These are phyloP conservation scores for Tulasnella sp. DNA, from an alignment of 768 basidiomycete species.

Conservation along the genomic window DNA sequence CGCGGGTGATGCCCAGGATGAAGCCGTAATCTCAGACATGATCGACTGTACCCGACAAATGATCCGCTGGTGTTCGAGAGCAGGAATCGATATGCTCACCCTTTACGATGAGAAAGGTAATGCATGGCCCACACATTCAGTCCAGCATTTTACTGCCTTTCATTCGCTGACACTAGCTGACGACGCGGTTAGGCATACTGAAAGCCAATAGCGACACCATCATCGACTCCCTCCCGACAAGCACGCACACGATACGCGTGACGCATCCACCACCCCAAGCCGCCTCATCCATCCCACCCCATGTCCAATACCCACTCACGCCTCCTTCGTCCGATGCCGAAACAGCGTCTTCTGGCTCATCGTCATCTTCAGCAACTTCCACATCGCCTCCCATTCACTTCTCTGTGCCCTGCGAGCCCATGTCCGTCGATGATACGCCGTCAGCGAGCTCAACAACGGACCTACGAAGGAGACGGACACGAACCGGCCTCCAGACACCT, in stretches of 20 bases:
- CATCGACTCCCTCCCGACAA: background rate
- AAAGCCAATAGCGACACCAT: background rate
- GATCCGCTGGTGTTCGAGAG: conserved; percentile 47
- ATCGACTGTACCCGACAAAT: conserved; percentile 45
- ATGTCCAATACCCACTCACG: conserved; percentile 58
- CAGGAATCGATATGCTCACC: conserved; percentile 52
- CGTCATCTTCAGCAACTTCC: conserved; percentile 36
- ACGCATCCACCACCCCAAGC: background rate
- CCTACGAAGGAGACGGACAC: background rate
- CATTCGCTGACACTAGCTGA: too few species aligned
- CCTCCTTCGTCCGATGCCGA: conserved; percentile 69
- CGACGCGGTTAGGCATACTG: background rate
- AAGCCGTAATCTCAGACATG: conserved; percentile 23
- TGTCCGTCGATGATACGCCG: background rate
- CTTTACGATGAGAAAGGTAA: conserved; percentile 64
- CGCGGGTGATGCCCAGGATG: background rate
- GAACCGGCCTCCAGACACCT: conserved; percentile 28
- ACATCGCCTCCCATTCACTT: conserved; percentile 19
- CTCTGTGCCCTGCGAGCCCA: background rate
- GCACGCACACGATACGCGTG: background rate
- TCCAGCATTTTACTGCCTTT: background rate
- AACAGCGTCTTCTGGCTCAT: conserved; percentile 39
- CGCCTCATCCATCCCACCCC: conserved; percentile 31
- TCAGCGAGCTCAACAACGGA: background rate
- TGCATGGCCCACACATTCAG: conserved; percentile 9